Evolutionary conservation across 768 basidiomycete genomes (phyloP).

Genomic region (Phylloporus sp.): DNA sequence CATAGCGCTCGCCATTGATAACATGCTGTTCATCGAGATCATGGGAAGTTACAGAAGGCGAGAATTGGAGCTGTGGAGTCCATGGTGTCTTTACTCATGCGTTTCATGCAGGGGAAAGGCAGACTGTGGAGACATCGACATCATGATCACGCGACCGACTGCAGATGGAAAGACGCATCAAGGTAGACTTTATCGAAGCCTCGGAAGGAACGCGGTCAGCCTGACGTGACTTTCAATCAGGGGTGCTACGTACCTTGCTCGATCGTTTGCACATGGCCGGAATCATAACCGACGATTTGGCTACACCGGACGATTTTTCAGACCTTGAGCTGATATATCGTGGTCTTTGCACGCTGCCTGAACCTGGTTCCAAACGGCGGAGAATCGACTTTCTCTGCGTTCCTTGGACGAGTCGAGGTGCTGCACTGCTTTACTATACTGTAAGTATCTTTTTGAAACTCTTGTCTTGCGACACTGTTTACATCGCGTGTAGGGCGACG

Average conservation of each 20-base stretch:
- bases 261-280: conserved; percentile 47
- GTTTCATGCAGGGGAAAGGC: conserved; percentile 55
- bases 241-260: conserved; percentile 58
- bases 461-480: background rate
- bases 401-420: conserved; percentile 74
- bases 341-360: conserved; percentile 65
- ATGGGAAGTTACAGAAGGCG: conserved; percentile 90
- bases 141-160: conserved; percentile 73
- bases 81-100: background rate
- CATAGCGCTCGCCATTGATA: conserved; percentile 68
- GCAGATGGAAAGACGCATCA: conserved; percentile 70
- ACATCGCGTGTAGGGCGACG: conserved; percentile 60
- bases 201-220: background rate
- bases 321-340: conserved; percentile 76
- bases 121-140: conserved; percentile 89
- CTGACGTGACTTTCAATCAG: conserved; percentile 32
- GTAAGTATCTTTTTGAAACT: conserved; percentile 36
- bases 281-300: conserved; percentile 79
- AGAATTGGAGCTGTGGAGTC: background rate
- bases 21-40: conserved; percentile 68
- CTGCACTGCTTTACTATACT: conserved; percentile 89
- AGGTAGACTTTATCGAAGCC: conserved; percentile 37
- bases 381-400: conserved; percentile 84
- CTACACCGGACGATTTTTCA: conserved; percentile 58
- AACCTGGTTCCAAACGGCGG: conserved; percentile 45